These are phyloP conservation scores for Paramecium biaurelia DNA, from an alignment of 73 alveolate species.

Conservation along the genomic window DNA sequence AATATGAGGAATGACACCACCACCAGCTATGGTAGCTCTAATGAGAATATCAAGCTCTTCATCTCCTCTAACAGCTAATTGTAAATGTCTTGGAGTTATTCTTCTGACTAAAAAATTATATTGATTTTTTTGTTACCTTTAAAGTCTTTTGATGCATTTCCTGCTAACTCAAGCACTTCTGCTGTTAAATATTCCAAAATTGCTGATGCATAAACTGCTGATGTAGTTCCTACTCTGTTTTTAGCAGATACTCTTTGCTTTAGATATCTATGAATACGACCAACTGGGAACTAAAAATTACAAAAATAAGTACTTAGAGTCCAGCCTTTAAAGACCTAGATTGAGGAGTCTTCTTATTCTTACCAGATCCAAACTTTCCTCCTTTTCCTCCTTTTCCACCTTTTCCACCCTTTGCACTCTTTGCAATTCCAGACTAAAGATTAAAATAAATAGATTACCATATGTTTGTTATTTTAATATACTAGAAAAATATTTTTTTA, in stretches of 20 bases:
- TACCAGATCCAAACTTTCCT: conserved; percentile 83
- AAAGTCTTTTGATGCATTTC: conserved; percentile 97
- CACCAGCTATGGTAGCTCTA: conserved; percentile 99
- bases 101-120: conserved; percentile 76
- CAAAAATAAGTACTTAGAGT: conserved; percentile 73
- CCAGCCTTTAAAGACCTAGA: conserved; percentile 98
- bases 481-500: not conserved
- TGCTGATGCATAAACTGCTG: conserved; percentile 99
- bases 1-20: conserved; percentile 99
- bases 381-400: conserved; percentile 94
- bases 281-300: conserved; percentile 94
- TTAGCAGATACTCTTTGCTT: conserved; percentile 88
- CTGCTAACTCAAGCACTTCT: conserved; percentile 98
- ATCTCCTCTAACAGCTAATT: conserved; percentile 99
- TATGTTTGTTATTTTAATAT: conserved; percentile 5
- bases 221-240: conserved; percentile 99
- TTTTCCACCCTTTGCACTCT: conserved; percentile 82
- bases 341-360: conserved; percentile 94
- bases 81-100: conserved; percentile 97
- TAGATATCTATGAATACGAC: conserved; percentile 97
- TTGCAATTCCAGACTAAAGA: conserved; percentile 42
- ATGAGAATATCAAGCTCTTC: conserved; percentile 97
- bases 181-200: conserved; percentile 98
- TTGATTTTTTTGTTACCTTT: conserved; percentile 55
- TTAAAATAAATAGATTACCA: not conserved